These are phyloP conservation scores for Pseudisothecium myosuroides DNA, from an alignment of 225 moss, liverwort and hornwort species.

Conservation along the genomic window DNA sequence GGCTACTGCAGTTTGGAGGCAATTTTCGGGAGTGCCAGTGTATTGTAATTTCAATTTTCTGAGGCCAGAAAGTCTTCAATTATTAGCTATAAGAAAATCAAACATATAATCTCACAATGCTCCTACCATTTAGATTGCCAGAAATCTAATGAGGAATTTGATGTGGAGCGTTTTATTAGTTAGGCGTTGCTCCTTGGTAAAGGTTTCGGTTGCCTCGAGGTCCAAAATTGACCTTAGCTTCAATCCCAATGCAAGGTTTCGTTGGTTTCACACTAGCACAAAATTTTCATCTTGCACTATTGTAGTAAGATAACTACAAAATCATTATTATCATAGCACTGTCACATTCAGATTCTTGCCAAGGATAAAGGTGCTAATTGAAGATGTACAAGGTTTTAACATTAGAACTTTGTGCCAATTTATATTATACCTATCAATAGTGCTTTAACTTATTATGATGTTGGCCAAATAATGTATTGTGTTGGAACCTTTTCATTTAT, in stretches of 20 bases:
- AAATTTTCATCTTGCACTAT: background rate
- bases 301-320: too few relatives aligned
- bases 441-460: background rate
- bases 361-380: background rate
- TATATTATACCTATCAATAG: background rate
- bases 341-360: background rate
- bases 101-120: background rate
- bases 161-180: too few relatives aligned
- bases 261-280: background rate
- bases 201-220: background rate
- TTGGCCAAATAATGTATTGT: background rate
- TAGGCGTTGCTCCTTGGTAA: background rate
- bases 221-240: background rate
- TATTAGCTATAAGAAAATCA: background rate
- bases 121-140: background rate
- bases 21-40: background rate
- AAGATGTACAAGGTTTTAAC: background rate
- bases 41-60: background rate
- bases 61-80: background rate
- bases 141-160: background rate
- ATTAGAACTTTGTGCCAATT: background rate
- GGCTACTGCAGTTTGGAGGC: background rate
- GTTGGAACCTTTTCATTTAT: background rate
- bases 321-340: accelerated
- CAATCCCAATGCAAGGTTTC: background rate